Conservation (phyloP, 2,329 filamentous ascomycete species). For the Cladorrhinum sp. region DNA sequence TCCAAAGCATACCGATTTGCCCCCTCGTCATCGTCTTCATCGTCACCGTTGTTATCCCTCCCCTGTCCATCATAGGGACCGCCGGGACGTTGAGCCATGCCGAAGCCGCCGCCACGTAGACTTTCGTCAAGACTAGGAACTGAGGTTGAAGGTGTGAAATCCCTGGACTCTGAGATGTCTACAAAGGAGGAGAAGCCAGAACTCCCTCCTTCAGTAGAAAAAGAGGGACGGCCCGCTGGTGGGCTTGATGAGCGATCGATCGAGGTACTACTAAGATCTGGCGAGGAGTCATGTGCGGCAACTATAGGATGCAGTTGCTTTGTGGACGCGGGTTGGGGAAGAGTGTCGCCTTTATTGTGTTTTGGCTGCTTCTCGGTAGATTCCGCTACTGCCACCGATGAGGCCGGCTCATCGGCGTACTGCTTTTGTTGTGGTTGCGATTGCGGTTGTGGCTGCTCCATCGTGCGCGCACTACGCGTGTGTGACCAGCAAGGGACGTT, state of each 20-base stretch:
- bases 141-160: slow-evolving; percentile 1
- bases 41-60: slow-evolving; percentile 12
- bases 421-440: neutral
- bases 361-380: neutral
- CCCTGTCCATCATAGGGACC: slow-evolving; percentile 7
- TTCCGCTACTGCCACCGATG: neutral
- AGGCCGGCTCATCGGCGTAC: neutral
- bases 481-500: neutral
- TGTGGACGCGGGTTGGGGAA: neutral
- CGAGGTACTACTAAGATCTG: neutral
- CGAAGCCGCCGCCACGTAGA: neutral
- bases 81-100: neutral
- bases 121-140: slow-evolving; percentile 2
- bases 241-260: neutral
- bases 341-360: neutral
- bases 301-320: neutral
- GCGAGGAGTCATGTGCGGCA: neutral
- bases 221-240: neutral
- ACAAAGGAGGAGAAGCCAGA: slow-evolving; percentile 5
- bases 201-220: slow-evolving; percentile 8
- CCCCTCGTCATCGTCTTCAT: neutral
- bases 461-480: neutral
- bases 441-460: neutral
- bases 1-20: slow-evolving; percentile 9
- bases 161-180: slow-evolving; percentile 3